Evolutionary conservation across 768 basidiomycete genomes (phyloP).

Genomic region (Neoboletus magnificus): DNA sequence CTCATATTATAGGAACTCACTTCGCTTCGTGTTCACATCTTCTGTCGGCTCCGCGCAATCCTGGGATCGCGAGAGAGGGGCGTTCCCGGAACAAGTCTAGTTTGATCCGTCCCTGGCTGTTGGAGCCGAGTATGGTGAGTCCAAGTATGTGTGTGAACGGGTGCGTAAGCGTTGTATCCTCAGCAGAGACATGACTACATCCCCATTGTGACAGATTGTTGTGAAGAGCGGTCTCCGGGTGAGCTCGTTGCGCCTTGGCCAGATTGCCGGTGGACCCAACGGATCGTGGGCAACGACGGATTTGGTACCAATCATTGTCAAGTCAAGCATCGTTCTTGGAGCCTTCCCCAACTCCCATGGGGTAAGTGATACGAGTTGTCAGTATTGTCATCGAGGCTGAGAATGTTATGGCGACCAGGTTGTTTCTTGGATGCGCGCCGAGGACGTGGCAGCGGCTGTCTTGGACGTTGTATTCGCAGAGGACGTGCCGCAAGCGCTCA

Average conservation of each 20-base stretch:
- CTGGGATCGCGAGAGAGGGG: conserved; percentile 21
- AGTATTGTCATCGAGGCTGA: not conserved
- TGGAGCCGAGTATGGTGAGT: conserved; percentile 36
- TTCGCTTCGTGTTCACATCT: conserved; percentile 27
- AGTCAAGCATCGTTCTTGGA: conserved; percentile 29
- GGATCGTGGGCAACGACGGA: conserved; percentile 36
- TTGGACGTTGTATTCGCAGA: conserved; percentile 32
- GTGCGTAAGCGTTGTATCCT: conserved; percentile 22
- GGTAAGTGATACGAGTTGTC: conserved; percentile 22
- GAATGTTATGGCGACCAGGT: conserved; percentile 2
- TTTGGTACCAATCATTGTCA: conserved; percentile 37
- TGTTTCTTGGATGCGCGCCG: conserved; percentile 37
- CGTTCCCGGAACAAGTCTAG: conserved; percentile 33
- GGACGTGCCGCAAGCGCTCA: conserved; percentile 24
- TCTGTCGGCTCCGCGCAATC: conserved; percentile 19
- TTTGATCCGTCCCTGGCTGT: conserved; percentile 25
- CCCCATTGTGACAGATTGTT: conserved; percentile 17
- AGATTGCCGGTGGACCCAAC: conserved; percentile 32
- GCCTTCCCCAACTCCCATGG: conserved; percentile 31
- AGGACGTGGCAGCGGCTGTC: conserved; percentile 33
- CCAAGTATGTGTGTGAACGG: conserved; percentile 38
- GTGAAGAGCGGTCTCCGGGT: conserved; percentile 23
- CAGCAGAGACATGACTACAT: no score
- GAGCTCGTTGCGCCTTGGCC: conserved; percentile 31
- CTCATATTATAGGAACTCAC: conserved; percentile 14